phyloP scores from a whole-genome alignment of 176 grass and related monocot species.

The Dactylis glomerata region DNA sequence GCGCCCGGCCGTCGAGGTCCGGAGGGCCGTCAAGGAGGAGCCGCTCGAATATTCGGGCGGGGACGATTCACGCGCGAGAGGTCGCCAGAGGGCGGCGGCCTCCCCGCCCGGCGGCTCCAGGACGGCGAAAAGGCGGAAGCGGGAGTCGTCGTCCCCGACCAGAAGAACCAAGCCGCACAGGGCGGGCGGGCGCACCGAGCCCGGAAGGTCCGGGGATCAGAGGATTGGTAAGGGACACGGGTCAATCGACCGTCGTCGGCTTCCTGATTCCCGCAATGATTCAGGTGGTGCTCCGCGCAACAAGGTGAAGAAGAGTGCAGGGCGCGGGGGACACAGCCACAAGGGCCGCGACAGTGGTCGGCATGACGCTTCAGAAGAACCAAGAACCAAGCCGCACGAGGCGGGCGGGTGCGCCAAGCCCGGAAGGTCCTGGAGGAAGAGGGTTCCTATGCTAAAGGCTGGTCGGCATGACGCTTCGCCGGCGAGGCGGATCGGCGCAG shows the following conservation, averaged over 20 bases:
- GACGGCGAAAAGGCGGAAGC: neutral
- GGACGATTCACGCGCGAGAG: neutral
- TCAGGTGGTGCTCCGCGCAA: neutral
- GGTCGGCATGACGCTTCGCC: neutral
- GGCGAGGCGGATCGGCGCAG: neutral
- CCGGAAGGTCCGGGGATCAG: neutral
- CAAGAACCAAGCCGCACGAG: no score
- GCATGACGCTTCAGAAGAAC: neutral
- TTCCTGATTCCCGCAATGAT: neutral
- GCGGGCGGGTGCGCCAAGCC: no score
- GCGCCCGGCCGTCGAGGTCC: neutral
- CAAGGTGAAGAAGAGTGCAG: neutral
- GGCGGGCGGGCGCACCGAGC: neutral
- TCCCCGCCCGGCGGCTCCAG: neutral
- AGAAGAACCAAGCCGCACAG: neutral
- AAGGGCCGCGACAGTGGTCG: neutral
- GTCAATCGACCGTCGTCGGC: neutral
- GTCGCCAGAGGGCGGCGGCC: neutral
- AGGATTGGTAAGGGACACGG: neutral
- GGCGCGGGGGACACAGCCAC: neutral
- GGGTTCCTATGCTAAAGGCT: no score
- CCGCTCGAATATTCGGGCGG: neutral
- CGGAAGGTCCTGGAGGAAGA: no score
- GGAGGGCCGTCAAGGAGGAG: neutral
- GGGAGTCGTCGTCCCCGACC: neutral